Percentiles rank a stretch among this genome's conserved stretches.
Evolutionary conservation across 176 grass and related monocot species (phyloP).

Genomic region (Oryza punctata): DNA sequence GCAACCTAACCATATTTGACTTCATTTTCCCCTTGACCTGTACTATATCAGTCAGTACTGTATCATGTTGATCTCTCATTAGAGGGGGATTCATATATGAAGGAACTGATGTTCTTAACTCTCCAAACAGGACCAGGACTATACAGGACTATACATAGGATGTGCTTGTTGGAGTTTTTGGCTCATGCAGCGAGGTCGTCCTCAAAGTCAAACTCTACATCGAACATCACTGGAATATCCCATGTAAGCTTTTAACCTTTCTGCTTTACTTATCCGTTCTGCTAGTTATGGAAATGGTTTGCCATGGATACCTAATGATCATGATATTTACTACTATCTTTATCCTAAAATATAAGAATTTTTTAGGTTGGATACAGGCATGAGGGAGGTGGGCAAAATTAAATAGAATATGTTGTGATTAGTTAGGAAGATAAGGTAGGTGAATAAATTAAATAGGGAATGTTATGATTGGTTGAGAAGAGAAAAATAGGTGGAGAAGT

Average conservation of each 20-base stretch:
- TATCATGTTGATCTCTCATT: background rate
- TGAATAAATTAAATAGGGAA: too few relatives aligned
- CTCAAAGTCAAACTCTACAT: background rate
- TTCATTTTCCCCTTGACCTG: background rate
- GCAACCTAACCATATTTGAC: background rate
- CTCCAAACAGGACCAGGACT: background rate
- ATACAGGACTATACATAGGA: background rate
- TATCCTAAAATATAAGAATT: too few relatives aligned
- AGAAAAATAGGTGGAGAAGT: too few relatives aligned
- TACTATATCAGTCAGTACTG: background rate
- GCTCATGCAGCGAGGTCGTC: background rate
- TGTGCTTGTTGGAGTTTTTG: background rate
- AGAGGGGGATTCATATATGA: background rate
- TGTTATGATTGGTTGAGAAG: too few relatives aligned
- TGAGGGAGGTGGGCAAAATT: too few relatives aligned
- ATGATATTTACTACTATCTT: too few relatives aligned
- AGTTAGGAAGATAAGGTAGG: too few relatives aligned
- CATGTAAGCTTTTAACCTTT: background rate
- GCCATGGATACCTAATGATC: background rate
- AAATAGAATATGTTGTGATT: too few relatives aligned
- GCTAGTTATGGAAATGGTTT: background rate
- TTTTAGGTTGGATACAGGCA: too few relatives aligned
- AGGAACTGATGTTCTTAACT: background rate
- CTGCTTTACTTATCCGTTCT: background rate
- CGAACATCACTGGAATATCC: background rate